phyloP scores from a whole-genome alignment of 441 rosid species.

The Flueggea neowawraea region DNA sequence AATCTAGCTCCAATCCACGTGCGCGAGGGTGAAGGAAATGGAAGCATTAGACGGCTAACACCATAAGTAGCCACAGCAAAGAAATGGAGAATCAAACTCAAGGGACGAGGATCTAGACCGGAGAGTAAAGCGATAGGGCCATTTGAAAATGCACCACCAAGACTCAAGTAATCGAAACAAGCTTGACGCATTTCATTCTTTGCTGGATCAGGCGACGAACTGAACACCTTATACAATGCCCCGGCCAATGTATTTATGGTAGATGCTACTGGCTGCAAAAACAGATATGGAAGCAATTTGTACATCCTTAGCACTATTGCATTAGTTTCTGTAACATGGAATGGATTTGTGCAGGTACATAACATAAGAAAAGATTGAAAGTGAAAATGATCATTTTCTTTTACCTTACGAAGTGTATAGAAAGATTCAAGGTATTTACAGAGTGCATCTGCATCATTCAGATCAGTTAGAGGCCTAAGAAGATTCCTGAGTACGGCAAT shows the following conservation, averaged over 20 bases:
- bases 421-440: conserved; percentile 24
- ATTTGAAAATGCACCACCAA: conserved; percentile 50
- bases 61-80: conserved; percentile 66
- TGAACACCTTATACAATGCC: conserved; percentile 66
- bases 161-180: conserved; percentile 60
- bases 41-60: conserved; percentile 54
- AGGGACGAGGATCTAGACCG: conserved; percentile 60
- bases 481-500: conserved; percentile 20
- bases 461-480: conserved; percentile 16
- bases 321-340: too few species aligned
- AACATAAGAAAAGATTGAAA: too few species aligned
- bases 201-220: conserved; percentile 57
- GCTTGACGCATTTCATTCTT: conserved; percentile 66
- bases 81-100: conserved; percentile 62
- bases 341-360: too few species aligned
- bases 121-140: conserved; percentile 69
- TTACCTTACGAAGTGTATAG: conserved; percentile 28
- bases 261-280: conserved; percentile 60
- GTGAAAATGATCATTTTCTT: too few species aligned
- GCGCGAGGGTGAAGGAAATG: conserved; percentile 65
- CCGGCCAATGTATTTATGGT: conserved; percentile 67
- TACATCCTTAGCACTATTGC: too few species aligned
- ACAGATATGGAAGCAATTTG: background rate
- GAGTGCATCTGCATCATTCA: conserved; percentile 19
- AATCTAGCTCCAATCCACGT: conserved; percentile 64